Evolutionary conservation across 2,329 filamentous ascomycete genomes (phyloP).

Genomic region (Exophiala oligosperma): DNA sequence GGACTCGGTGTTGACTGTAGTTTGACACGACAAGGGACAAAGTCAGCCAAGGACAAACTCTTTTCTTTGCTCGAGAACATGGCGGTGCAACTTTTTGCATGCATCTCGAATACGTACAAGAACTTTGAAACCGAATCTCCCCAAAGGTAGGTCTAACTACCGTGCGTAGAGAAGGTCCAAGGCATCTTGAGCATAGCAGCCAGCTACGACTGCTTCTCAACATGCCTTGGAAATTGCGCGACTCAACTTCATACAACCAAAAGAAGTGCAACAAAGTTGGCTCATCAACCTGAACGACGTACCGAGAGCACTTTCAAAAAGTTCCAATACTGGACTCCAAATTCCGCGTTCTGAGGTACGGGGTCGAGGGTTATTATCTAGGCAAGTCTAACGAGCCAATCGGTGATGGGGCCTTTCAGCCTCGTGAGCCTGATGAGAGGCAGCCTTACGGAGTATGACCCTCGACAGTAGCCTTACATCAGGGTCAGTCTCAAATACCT

Average conservation of each 20-base stretch:
- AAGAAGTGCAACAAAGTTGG: background rate
- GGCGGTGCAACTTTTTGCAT: no score
- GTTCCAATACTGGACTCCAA: background rate
- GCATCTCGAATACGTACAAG: constrained; percentile 6
- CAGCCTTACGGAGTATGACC: background rate
- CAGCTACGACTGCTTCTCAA: constrained; percentile 32
- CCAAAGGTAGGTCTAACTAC: constrained; percentile 27
- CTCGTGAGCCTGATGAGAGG: background rate
- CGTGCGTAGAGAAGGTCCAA: constrained; percentile 41
- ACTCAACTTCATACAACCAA: background rate
- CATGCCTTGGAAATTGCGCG: constrained; percentile 36
- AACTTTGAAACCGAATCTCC: constrained; percentile 33
- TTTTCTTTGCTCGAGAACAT: background rate
- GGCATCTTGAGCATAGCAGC: constrained; percentile 51
- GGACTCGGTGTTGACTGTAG: constrained; percentile 18
- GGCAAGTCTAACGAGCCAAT: constrained; percentile 10
- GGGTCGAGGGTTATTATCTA: background rate
- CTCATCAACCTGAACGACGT: background rate
- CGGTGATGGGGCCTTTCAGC: background rate
- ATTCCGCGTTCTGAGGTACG: no score
- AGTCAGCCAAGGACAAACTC: no score
- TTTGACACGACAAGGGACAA: constrained; percentile 14
- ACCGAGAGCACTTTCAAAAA: background rate
- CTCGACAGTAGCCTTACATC: background rate
- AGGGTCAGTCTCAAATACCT: no score